Evolutionary conservation across 148 eudicot genomes (phyloP).

Genomic region (Vaccinium macrocarpon): DNA sequence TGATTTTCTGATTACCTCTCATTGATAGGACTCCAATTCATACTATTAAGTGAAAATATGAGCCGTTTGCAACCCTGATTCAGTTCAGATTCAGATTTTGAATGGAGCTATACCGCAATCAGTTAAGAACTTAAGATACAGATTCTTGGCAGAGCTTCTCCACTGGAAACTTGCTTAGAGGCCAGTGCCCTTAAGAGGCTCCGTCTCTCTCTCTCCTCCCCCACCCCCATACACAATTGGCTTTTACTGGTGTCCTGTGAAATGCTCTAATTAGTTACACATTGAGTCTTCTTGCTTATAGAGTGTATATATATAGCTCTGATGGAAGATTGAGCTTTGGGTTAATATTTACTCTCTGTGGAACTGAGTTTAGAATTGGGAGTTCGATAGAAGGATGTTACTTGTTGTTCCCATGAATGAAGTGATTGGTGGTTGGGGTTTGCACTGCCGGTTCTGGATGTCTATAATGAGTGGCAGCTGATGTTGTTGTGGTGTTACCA

Average conservation of each 20-base stretch:
- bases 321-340: background rate
- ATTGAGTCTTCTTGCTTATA: background rate
- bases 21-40: background rate
- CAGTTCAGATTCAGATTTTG: background rate
- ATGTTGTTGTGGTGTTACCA: background rate
- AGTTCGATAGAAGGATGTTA: background rate
- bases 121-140: background rate
- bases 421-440: background rate
- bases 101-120: background rate
- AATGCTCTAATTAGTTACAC: background rate
- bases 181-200: background rate
- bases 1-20: background rate
- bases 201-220: background rate
- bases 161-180: background rate
- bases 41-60: background rate
- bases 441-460: background rate
- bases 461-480: background rate
- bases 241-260: background rate
- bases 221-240: background rate
- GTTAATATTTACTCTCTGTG: background rate
- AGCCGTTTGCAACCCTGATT: background rate
- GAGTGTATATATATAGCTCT: background rate
- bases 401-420: constrained; percentile 1
- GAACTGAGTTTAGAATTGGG: background rate
- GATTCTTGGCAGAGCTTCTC: background rate